Base-by-base conservation (phyloP, 2,329 filamentous ascomycete species). In the Monosporascus sp. region DNA sequence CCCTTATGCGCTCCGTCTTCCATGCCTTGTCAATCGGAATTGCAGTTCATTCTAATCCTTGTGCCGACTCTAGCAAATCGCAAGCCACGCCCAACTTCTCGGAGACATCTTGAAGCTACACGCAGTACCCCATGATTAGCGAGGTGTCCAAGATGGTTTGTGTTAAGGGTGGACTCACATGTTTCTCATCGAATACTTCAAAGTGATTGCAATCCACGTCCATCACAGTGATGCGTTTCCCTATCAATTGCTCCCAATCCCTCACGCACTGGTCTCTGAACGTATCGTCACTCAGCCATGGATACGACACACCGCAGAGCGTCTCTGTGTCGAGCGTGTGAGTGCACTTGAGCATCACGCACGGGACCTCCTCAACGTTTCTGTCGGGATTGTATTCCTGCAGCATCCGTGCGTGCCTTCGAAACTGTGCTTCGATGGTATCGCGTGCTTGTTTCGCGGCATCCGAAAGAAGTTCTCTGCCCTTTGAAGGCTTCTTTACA, bases 131-230 rank as follows among this genome's bases (percentile, higher is more conserved):
- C 20, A 18, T 18, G n/a, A 18, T 44, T 44, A 44, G 39, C 37
- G 2, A 18, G 2, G 15, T n/a, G 37, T 39, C 8, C 20, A 44
- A 44, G 9, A 24, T 44, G 11, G 9, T 8, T 18, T 18, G 5
- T 6, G 41, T 24, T 17, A 14, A 14, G 11, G n/a, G 6, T 0
- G 20, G 24, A 54, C 57, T 59, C 49, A 58, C 56, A 25, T 57
- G 24, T 20, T 51, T 46, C 17, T 50, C 11, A 25, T 63, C 59
- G 45, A 67, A 66, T 15, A 60, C 55, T 46, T 64, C 55, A 47
- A 68, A 68, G 50, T 68, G 65, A 35, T 67, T 59, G n/a, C 64
- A 65, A 8, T 54, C 51, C 17, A 68, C 55, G 37, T 65, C 61
- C 38, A 67, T 22, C 31, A 63, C 59, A 0, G 58, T 55, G 3